Conservation (phyloP, 805 yeast genomes). For the Yarrowia bubula region DNA sequence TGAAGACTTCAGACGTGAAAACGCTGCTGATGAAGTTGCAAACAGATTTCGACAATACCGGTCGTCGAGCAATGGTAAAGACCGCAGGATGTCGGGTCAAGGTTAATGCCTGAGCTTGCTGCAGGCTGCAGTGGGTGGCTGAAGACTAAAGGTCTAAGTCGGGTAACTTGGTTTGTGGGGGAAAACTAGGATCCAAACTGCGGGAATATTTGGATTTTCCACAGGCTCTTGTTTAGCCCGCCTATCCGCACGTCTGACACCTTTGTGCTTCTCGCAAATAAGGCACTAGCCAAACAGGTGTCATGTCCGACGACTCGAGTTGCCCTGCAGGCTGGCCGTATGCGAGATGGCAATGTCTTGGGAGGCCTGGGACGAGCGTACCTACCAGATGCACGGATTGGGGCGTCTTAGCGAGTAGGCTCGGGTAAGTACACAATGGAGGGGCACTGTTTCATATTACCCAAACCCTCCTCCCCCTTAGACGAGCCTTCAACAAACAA, state of each 20-base stretch:
- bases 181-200: not conserved
- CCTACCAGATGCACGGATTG: no score
- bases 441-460: no score
- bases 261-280: not conserved
- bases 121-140: constrained; percentile 5
- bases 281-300: not conserved
- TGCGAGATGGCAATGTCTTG: constrained; percentile 2
- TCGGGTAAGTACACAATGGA: no score
- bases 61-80: constrained; percentile 23
- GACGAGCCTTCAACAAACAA: no score
- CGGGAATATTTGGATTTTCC: not conserved
- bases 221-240: not conserved
- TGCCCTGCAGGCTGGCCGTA: constrained; percentile 14
- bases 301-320: not conserved
- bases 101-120: constrained; percentile 22
- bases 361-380: not conserved
- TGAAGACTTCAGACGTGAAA: no score
- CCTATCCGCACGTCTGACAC: not conserved
- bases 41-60: not conserved
- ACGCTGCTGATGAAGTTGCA: no score
- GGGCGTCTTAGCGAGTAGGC: no score
- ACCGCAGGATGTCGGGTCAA: constrained; percentile 4
- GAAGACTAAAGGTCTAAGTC: constrained; percentile 1
- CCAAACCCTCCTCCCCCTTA: no score
- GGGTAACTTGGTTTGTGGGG: constrained; percentile 11